Evolutionary conservation across 1,284 basidiomycete species (phyloP), one percentile per base, ranked within the genome.

Genomic region (Trichosporon sp.): DNA sequence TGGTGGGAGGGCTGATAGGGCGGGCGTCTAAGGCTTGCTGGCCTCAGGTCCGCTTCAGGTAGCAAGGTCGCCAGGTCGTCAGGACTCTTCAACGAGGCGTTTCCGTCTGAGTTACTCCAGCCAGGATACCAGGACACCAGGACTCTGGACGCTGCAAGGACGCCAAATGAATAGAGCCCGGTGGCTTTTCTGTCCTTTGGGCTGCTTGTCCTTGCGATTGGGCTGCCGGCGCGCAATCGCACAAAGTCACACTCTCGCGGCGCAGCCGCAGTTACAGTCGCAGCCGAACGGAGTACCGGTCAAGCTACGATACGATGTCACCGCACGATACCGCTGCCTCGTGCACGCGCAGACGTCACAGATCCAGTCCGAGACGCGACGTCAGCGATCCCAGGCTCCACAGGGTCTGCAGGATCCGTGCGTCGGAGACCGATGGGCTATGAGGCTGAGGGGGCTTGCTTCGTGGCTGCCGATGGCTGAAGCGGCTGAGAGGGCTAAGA

Each of bases 11-110:
- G 56, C 56, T 60, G 21, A 29, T 18, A 60, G 29, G 56, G 56
- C 29, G 31, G 27, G 29, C 27, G 47, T 60, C 29, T n/a, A 60
- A 60, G 56, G 56, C 56, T 60, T 23, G 29, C 27, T 18, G 56
- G 23, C 15, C 29, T 60, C 29, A 60, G 56, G 56, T 31, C 56
- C 56, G 56, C 56, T 60, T 60, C 56, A 60, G 56, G 56, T 31
- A n/a, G 27, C 23, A 12, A 15, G 51, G 25, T 13, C 21, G 23
- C 23, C 23, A 60, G 56, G 56, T 31, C 15, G 56, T 60, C 56
- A 60, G 56, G 56, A 60, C 4, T 8, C 11, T 5, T 32, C 27
- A 60, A 60, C 29, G 56, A 60, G 56, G 56, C 56, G 56, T 32
- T 60, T 31, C 21, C 27, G 27, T n/a, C 6, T 31, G 18, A n/a